phyloP scores from a whole-genome alignment of 2,329 filamentous ascomycete species.

The Calonectria multiphialidica region DNA sequence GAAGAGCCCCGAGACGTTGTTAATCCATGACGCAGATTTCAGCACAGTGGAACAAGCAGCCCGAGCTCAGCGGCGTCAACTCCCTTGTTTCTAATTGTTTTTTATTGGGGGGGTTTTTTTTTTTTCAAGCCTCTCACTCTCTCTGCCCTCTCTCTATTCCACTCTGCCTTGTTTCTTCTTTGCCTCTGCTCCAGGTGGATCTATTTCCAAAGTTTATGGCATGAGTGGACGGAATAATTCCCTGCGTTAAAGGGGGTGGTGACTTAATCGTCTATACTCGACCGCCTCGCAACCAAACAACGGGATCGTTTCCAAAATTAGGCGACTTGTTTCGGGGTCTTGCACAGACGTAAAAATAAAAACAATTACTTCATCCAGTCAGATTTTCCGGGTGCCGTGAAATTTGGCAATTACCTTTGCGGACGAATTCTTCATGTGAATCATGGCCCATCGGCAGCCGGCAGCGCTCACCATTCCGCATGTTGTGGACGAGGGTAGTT shows the following conservation, averaged over 20 bases:
- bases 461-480: not conserved
- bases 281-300: not conserved
- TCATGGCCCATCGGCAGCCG: too few species aligned
- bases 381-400: not conserved
- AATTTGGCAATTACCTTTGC: too few species aligned
- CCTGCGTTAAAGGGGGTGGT: not conserved
- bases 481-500: too few species aligned
- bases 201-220: not conserved
- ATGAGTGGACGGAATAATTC: not conserved
- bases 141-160: too few species aligned
- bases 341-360: too few species aligned
- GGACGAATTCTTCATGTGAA: not conserved
- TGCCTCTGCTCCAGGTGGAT: not conserved
- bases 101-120: not conserved
- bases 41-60: not conserved
- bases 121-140: too few species aligned
- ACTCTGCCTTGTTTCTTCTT: not conserved
- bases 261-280: not conserved
- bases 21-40: not conserved
- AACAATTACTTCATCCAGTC: not conserved
- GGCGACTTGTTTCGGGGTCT: not conserved
- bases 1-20: not conserved
- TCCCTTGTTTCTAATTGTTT: not conserved
- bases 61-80: not conserved
- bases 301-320: not conserved